Evolutionary conservation across 1,139 yeast genomes (phyloP).

Genomic region (Taphrina wiesneri): DNA sequence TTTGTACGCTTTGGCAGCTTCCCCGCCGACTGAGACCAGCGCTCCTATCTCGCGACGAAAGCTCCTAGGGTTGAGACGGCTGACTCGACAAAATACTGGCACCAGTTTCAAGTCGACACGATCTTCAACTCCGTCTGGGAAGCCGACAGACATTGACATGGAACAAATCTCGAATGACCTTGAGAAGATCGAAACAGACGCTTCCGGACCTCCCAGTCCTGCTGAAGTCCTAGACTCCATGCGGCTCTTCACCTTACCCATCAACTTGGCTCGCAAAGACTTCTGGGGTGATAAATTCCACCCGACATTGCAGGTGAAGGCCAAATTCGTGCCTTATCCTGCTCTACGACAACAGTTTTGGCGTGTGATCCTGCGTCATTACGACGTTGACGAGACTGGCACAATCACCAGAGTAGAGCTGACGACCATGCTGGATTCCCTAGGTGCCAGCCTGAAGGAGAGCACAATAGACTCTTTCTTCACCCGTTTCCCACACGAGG

Average conservation of each 20-base stretch:
- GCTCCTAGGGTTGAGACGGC: conserved; percentile 12
- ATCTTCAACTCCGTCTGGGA: background rate
- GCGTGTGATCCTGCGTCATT: conserved; percentile 62
- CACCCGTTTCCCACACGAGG: conserved; percentile 43
- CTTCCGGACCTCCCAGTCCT: background rate
- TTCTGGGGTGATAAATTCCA: conserved; percentile 48
- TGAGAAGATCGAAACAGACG: background rate
- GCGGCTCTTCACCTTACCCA: conserved; percentile 27
- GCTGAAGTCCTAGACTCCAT: conserved; percentile 12
- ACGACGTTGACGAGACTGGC: conserved; percentile 51
- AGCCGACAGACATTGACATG: background rate
- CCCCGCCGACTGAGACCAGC: background rate
- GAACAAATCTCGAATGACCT: background rate
- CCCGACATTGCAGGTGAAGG: conserved; percentile 62
- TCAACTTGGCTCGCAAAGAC: conserved; percentile 45
- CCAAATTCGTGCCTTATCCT: conserved; percentile 68
- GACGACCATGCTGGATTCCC: conserved; percentile 59
- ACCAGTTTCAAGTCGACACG: conserved; percentile 2
- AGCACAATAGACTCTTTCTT: conserved; percentile 45
- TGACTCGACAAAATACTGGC: background rate
- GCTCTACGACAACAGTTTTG: conserved; percentile 69
- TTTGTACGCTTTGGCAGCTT: conserved; percentile 34
- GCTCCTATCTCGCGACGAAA: background rate
- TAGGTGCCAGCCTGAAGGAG: conserved; percentile 57
- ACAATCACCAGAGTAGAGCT: conserved; percentile 59